Evolutionary conservation across 371 early-diverging fungal genomes (phyloP).

Genomic region (Circinella umbellata): DNA sequence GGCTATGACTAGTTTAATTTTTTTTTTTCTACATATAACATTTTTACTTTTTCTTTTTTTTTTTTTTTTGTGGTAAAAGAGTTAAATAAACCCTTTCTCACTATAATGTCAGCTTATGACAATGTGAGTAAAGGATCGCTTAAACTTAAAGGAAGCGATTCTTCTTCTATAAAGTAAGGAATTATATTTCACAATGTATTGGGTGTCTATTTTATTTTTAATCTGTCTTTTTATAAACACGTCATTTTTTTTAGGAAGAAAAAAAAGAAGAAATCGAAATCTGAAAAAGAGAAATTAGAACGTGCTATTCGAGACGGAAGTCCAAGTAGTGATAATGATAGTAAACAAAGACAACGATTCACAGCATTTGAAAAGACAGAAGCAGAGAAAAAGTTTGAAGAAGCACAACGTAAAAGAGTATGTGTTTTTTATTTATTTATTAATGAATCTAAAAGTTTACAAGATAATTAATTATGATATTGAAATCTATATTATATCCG

Average conservation of each 20-base stretch:
- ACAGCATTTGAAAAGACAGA: conserved; percentile 59
- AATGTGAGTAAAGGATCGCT: conserved; percentile 60
- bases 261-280: conserved; percentile 56
- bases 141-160: conserved; percentile 64
- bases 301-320: conserved; percentile 43
- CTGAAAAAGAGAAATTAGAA: conserved; percentile 52
- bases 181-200: no score
- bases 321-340: conserved; percentile 19
- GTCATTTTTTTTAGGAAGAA: conserved; percentile 22
- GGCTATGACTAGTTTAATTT: no score
- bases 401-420: conserved; percentile 61
- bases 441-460: not conserved
- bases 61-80: no score
- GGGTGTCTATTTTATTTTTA: no score
- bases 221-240: not conserved
- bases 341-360: conserved; percentile 22
- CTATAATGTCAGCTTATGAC: conserved; percentile 56
- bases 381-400: conserved; percentile 68
- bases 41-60: not conserved
- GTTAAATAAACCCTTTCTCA: not conserved
- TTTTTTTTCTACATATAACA: not conserved
- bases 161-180: conserved; percentile 55
- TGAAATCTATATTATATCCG: not conserved
- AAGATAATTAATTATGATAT: no score
- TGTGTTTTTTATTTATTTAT: not conserved